Base-by-base conservation (phyloP, 179 eudicot genomes). In the Corrigiola litoralis region DNA sequence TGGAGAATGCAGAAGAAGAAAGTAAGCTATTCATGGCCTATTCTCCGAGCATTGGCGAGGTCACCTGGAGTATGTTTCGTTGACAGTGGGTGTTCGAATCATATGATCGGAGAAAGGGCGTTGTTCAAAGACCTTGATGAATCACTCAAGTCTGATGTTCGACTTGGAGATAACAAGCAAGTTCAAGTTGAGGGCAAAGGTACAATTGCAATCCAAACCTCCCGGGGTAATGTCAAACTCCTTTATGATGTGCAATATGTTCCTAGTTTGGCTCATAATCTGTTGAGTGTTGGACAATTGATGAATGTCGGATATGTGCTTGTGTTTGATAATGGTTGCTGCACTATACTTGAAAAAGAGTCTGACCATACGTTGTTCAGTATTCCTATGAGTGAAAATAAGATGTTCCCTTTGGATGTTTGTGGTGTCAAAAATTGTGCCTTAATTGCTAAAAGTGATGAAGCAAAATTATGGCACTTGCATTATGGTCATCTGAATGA, bases 241-340 rank as follows among this genome's bases (percentile, higher is more conserved):
- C 20, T 51, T 18, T 6, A 64, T 37, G 48, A 64, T 48, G 72
- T 68, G 7, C 18, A 40, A 16, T 69, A 4, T 41, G 57, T 69
- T 18, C 66, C 70, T 37, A n/a, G 17, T 25, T 60, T 69, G 3
- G 57, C 66, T 6, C 65, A 40, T 28, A 69, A 60, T 51, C 11
- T 68, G 52, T 50, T 60, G 12, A 67, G 64, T 67, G 71, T 69
- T 23, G 66, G 55, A 23, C 47, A 49, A 36, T 48, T 63, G 13
- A 17, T 48, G 47, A 23, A 2, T 18, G 24, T 46, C 50, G 58
- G 68, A 4, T 63, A 21, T 12, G 16, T 5, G 8, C 4, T 63
- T 24, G n/a, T 49, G 31, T 63, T 62, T 49, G 68, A 49, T 49
- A 8, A 50, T 63, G 36, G 9, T 34, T 3, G 13, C 6, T 63